Conservation (phyloP, 2,329 filamentous ascomycete genomes). For the Proliferodiscus dingleyae region DNA sequence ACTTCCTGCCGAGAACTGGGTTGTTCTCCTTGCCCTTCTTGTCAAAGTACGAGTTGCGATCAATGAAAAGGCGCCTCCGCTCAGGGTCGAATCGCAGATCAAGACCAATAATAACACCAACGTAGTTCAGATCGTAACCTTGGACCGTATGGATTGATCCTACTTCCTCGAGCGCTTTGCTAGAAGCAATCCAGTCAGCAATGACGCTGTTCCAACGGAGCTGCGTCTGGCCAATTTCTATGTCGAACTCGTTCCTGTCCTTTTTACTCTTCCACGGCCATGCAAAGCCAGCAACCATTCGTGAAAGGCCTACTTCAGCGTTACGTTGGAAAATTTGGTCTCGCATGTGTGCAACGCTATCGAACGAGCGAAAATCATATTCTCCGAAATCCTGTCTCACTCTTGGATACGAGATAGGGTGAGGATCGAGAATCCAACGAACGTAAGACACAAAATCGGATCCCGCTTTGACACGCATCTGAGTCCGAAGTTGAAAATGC, state of each 20-base stretch:
- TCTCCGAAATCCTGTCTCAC: constrained; percentile 11
- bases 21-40: constrained; percentile 17
- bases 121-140: constrained; percentile 14
- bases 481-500: constrained; percentile 15
- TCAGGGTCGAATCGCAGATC: constrained; percentile 15
- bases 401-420: constrained; percentile 7
- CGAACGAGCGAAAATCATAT: constrained; percentile 14
- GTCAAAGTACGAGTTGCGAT: constrained; percentile 14
- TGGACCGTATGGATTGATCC: constrained; percentile 14
- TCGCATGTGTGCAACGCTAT: constrained; percentile 12
- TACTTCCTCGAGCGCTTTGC: constrained; percentile 12
- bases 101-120: constrained; percentile 14
- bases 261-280: constrained; percentile 10
- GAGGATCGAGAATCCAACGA: constrained; percentile 14
- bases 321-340: constrained; percentile 12
- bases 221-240: constrained; percentile 11
- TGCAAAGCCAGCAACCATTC: constrained; percentile 12
- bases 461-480: constrained; percentile 14
- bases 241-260: constrained; percentile 11
- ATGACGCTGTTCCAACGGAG: constrained; percentile 9
- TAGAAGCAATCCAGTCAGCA: constrained; percentile 11
- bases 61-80: constrained; percentile 12
- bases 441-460: constrained; percentile 13
- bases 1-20: constrained; percentile 12
- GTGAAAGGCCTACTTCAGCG: constrained; percentile 11